Base-by-base conservation (phyloP, 2,329 filamentous ascomycete genomes). In the Penicillium hesseltinei region DNA sequence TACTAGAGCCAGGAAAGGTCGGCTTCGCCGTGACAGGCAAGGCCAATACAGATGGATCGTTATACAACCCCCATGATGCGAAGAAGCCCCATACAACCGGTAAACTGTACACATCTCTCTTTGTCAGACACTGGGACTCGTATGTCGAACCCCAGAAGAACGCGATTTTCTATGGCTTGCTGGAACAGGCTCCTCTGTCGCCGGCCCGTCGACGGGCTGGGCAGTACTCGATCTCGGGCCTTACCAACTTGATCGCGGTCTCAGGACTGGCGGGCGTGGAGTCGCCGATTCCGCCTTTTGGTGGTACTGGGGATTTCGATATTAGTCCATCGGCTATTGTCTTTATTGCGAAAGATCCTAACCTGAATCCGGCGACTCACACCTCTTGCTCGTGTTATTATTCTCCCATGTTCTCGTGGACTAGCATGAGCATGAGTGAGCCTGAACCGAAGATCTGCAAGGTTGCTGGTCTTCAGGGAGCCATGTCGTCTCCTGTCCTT, bases 81-180 rank as follows among this genome's bases (percentile, higher is more conserved):
- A 75, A 76, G 39, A 79, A 80, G 60, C 74, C 79, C 2, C 60
- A 70, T 23, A 79, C 74, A 17, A 78, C 77, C 2, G 81, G 78
- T 2, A 75, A 70, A 47, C 63, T 83, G 4, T 83, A 82, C 63
- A 79, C 79, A 21, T 78, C 75, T 9, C 71, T 82, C 19, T 82
- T 79, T 63, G 81, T 83, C 13, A 73, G 81, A 36, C 80, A 82
- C 61, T 83, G 81, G 81, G 81, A 83, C 62, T 69, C 75, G 6
- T 83, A 79, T 61, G 68, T 81, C 15, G 75, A 76, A 23, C 75
- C 77, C n/a, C 74, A 82, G 65, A 76, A 73, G 52, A 81, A 80
- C 60, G 67, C 80, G 0, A 77, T 83, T 44, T 83, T 76, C 67
- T 79, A 77, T 64, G 81, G 77, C 25, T 66, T 80, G 38, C 69